A percentile compares a stretch with the other conserved stretches of the same genome.
Conservation (phyloP, 2,329 filamentous ascomycete species). For the Rugonectria rugulosa region DNA sequence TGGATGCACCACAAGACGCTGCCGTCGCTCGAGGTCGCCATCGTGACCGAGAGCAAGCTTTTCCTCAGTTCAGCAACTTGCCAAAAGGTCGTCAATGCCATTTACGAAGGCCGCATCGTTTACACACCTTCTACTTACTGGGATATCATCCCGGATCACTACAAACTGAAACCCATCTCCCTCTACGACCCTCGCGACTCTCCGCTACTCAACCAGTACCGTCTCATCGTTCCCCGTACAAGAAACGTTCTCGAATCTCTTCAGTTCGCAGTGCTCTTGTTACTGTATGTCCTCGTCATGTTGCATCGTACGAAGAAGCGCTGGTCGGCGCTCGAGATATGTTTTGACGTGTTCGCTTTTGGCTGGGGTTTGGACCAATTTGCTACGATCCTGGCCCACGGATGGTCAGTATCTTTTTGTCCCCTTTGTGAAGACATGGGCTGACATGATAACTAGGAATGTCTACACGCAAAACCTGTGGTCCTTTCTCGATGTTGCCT, state of each 20-base stretch:
- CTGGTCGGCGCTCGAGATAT: conserved; percentile 66
- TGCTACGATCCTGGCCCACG: conserved; percentile 78
- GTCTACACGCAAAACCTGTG: conserved; percentile 90
- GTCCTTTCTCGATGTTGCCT: conserved; percentile 85
- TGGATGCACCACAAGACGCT: conserved; percentile 66
- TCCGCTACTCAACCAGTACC: conserved; percentile 83
- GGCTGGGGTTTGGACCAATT: conserved; percentile 84
- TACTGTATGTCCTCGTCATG: conserved; percentile 78
- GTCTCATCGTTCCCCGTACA: conserved; percentile 81
- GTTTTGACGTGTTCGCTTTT: conserved; percentile 76
- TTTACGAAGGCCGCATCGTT: conserved; percentile 81
- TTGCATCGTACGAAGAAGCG: conserved; percentile 65
- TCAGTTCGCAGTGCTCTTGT: conserved; percentile 75
- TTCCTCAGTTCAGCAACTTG: conserved; percentile 81
- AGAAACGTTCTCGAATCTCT: conserved; percentile 77
- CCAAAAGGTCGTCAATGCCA: conserved; percentile 82
- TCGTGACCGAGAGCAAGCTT: conserved; percentile 80
- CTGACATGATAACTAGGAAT: conserved; percentile 56
- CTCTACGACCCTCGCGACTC: conserved; percentile 80
- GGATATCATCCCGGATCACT: conserved; percentile 85
- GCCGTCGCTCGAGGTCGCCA: conserved; percentile 83
- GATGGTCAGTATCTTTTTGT: conserved; percentile 53
- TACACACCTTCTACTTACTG: conserved; percentile 85
- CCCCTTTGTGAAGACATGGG: neutral
- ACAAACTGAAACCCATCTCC: conserved; percentile 83